Base-by-base conservation (phyloP, 2,329 filamentous ascomycete genomes). In the Diaporthe eres region DNA sequence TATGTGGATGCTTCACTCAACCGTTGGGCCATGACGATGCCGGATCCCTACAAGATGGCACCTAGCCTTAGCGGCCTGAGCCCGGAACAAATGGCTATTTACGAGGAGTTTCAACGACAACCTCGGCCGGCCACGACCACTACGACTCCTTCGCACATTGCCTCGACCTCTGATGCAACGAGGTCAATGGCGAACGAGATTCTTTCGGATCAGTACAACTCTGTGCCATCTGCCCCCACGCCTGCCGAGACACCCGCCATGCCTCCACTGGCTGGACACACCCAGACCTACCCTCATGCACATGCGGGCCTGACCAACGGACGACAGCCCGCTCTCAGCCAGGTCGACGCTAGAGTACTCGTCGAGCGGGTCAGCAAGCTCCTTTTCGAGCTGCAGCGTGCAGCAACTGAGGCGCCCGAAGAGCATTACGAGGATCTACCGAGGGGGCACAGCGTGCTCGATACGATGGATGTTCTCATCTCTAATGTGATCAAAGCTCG, bases 31-130 rank as follows among this genome's bases (percentile, higher is more conserved):
- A 94, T 95, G 85, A 96, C 95, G 57, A 98, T 99, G 77, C 96
- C 96, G 0, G 94, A 97, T 79, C 97, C 97, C 0, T 99, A 95
- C 86, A 95, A 97, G 81, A 91, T 98, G 79, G 93, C 94, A 51
- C 93, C 95, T 17, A 90, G 83, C 76, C 81, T 87, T 74, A 84
- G 85, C 71, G 96, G 96, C 6, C 86, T 99, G 71, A 98, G 98
- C 81, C 90, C 94, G 34, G 95, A 98, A 80, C 97, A 99, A 81
- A 91, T 98, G 87, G 94, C 94, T 15, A 97, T 99, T 37, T 99
- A 99, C 81, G 96, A 98, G 81, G 96, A 98, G 78, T 99, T 99
- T 83, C 95, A 95, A 13, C 90, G 95, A 74, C 95, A 98, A 82
- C 93, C 95, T 39, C 93, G 95, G 74, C 90, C 89, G 81, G 83